These are phyloP conservation scores for Rosa lucieae DNA, from an alignment of 306 rosid genomes.

Conservation along the genomic window DNA sequence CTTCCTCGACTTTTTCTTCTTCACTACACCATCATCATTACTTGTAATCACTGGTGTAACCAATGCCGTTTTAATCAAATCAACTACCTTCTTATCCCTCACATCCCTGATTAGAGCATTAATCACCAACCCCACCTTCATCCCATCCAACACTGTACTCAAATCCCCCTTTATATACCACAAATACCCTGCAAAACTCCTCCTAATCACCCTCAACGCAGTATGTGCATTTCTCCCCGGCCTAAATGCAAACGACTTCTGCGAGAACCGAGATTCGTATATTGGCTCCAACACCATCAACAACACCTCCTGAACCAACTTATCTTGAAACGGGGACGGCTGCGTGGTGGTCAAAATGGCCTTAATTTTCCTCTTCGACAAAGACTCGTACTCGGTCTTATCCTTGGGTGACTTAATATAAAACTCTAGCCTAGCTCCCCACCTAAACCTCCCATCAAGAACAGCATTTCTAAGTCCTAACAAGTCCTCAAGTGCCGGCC, in stretches of 20 bases:
- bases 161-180: constrained; percentile 92
- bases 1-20: constrained; percentile 76
- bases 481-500: constrained; percentile 64
- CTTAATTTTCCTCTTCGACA: constrained; percentile 77
- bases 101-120: constrained; percentile 86
- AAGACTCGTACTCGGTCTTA: constrained; percentile 68
- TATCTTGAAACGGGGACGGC: constrained; percentile 83
- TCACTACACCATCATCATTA: constrained; percentile 52
- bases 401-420: constrained; percentile 66
- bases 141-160: constrained; percentile 76
- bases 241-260: constrained; percentile 66
- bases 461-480: constrained; percentile 83
- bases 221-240: constrained; percentile 84
- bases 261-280: constrained; percentile 74
- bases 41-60: constrained; percentile 65
- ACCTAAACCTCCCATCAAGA: constrained; percentile 68
- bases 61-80: constrained; percentile 72
- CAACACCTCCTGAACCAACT: constrained; percentile 78
- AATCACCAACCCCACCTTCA: constrained; percentile 71
- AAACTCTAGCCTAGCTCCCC: constrained; percentile 84
- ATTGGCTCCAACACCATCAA: constrained; percentile 79
- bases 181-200: constrained; percentile 78
- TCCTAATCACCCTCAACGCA: constrained; percentile 69
- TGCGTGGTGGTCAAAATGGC: constrained; percentile 73
- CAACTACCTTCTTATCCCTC: constrained; percentile 80